Evolutionary conservation across 1,284 basidiomycete genomes (phyloP), one percentile per base, ranked within the genome.

Genomic region (Irpex sp.): DNA sequence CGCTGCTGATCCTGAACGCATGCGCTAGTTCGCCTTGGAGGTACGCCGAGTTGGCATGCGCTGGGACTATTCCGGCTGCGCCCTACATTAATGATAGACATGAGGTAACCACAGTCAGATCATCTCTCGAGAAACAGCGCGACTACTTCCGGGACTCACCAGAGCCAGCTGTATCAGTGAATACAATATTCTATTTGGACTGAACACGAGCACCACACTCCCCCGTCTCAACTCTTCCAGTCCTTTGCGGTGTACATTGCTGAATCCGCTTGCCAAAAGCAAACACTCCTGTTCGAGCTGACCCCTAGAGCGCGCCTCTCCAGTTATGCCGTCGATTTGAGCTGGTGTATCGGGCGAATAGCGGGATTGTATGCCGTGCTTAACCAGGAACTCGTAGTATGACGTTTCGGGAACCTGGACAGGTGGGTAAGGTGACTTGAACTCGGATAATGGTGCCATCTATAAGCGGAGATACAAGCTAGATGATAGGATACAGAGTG

Each of bases 141-240:
- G 31, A 34, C 31, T 34, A 34, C 31, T 34, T 34, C 31, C 31
- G 31, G 5, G 31, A 49, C 61, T 26, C 44, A 71, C 68, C 34
- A 68, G 68, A 0, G 75, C 81, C 11, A 78, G 72, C 48, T 79
- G 68, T 2, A 76, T 73, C 44, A 78, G 66, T 0, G 81, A 76
- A 72, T 77, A 84, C 38, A 78, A 74, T 17, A 82, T 57, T 17
- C 73, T 74, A 69, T 84, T 84, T 44, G 75, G 76, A 48, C 72
- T 73, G 64, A 76, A 75, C 4, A 78, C 64, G 60, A 77, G 66
- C 5, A 73, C 70, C 2, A 71, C 82, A 48, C 81, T 78, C 1
- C 82, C 80, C 6, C 76, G 71, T 58, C 70, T 75, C 62, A 64
- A 40, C 34, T 64, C 62, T 3, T 63, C 57, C 58, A 51, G 57